These are phyloP conservation scores for Colletotrichum lini DNA, from an alignment of 2,329 filamentous ascomycete species.

Conservation along the genomic window DNA sequence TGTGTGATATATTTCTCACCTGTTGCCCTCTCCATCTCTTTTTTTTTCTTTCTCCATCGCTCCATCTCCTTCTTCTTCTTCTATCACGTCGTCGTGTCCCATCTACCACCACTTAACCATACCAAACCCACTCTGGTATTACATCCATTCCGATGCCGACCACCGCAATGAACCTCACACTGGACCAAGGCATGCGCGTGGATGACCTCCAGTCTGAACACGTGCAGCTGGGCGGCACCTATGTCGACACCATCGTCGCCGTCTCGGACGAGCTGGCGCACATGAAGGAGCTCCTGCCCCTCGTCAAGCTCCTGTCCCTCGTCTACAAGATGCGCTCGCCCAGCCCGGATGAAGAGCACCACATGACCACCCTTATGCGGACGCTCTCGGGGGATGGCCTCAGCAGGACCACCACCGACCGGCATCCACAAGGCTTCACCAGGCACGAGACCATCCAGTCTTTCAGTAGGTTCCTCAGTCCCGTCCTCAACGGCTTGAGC, in stretches of 20 bases:
- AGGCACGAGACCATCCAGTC: conserved; percentile 50
- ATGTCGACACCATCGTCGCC: conserved; percentile 48
- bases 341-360: conserved; percentile 46
- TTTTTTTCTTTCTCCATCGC: neutral
- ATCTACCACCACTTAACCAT: neutral
- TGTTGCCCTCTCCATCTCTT: neutral
- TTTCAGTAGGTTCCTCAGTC: conserved; percentile 48
- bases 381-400: conserved; percentile 43
- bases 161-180: conserved; percentile 29
- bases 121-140: no score
- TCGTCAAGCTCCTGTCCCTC: conserved; percentile 53
- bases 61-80: neutral
- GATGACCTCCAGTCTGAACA: conserved; percentile 32
- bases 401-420: conserved; percentile 38
- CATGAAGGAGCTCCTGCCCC: conserved; percentile 51
- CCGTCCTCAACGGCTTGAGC: conserved; percentile 54
- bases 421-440: conserved; percentile 38
- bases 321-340: conserved; percentile 51
- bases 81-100: neutral
- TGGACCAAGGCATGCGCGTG: conserved; percentile 20
- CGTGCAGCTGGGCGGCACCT: conserved; percentile 36
- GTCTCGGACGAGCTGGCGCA: conserved; percentile 51
- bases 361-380: conserved; percentile 53
- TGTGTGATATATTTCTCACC: conserved; percentile 19
- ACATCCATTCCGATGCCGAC: neutral